phyloP scores from a whole-genome alignment of 495 filamentous ascomycete genomes.

The Thermochaetoides thermophila region DNA sequence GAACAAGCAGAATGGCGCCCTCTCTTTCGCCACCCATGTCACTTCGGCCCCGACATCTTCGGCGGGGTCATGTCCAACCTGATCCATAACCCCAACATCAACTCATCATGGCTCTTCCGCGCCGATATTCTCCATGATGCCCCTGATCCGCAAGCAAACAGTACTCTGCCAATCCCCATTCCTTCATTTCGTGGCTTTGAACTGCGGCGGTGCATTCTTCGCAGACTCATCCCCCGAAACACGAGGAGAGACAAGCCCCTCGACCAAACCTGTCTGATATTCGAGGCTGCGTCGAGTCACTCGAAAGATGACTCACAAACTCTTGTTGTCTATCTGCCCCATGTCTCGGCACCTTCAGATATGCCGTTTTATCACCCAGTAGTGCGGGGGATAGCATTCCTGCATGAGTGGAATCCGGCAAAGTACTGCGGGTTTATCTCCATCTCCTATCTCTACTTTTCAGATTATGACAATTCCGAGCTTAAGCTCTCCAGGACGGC shows the following conservation, averaged over 20 bases:
- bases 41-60: slow-evolving; percentile 46
- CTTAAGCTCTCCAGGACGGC: slow-evolving; percentile 55
- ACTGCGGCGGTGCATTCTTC: slow-evolving; percentile 37
- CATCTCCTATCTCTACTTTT: slow-evolving; percentile 53
- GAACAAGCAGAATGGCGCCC: slow-evolving; percentile 31
- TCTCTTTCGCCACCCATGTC: slow-evolving; percentile 35
- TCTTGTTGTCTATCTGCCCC: slow-evolving; percentile 68
- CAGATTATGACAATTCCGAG: slow-evolving; percentile 19
- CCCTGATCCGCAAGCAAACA: slow-evolving; percentile 11
- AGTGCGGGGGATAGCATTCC: slow-evolving; percentile 56
- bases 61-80: slow-evolving; percentile 53
- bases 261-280: slow-evolving; percentile 70
- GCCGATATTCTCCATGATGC: slow-evolving; percentile 61
- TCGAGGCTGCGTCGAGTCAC: slow-evolving; percentile 17
- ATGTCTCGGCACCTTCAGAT: slow-evolving; percentile 41
- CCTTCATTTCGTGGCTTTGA: slow-evolving; percentile 17
- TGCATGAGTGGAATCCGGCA: slow-evolving; percentile 42
- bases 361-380: slow-evolving; percentile 80
- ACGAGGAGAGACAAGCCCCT: slow-evolving; percentile 54
- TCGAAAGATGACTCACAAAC: slow-evolving; percentile 16
- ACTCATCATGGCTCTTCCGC: slow-evolving; percentile 66
- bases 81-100: slow-evolving; percentile 75
- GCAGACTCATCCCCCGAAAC: slow-evolving; percentile 70
- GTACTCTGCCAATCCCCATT: neutral
- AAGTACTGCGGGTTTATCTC: slow-evolving; percentile 38